Evolutionary conservation across 768 basidiomycete genomes (phyloP).

Genomic region (Ramaria sp.): DNA sequence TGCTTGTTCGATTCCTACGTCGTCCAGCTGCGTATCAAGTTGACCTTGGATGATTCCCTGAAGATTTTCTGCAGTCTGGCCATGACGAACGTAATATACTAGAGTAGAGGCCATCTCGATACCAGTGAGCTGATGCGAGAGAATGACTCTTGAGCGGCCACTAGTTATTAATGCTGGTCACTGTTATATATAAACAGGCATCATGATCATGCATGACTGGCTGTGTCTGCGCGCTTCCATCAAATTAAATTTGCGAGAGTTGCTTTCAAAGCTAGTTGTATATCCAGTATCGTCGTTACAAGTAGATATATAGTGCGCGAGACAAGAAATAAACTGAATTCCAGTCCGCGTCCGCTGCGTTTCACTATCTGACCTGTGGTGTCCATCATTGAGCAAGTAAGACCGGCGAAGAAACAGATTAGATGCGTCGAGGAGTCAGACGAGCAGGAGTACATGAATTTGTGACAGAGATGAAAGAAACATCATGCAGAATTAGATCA

Average conservation of each 20-base stretch:
- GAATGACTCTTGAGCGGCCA: too few relatives aligned
- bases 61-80: constrained; percentile 65
- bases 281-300: not conserved
- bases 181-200: not conserved
- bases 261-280: not conserved
- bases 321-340: not conserved
- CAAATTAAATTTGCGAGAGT: too few relatives aligned
- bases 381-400: not conserved
- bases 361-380: too few relatives aligned
- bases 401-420: not conserved
- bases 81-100: constrained; percentile 65
- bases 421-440: constrained; percentile 1
- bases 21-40: constrained; percentile 56
- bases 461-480: not conserved
- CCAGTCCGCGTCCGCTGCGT: constrained; percentile 1
- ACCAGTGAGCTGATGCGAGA: too few relatives aligned
- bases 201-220: too few relatives aligned
- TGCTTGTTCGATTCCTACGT: constrained; percentile 39
- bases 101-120: constrained; percentile 25
- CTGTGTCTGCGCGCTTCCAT: too few relatives aligned
- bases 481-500: not conserved
- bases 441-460: not conserved
- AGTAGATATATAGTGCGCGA: not conserved
- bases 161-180: too few relatives aligned
- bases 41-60: constrained; percentile 66